phyloP scores from a whole-genome alignment of 345 rosid species.

The Salix koriyanagi region DNA sequence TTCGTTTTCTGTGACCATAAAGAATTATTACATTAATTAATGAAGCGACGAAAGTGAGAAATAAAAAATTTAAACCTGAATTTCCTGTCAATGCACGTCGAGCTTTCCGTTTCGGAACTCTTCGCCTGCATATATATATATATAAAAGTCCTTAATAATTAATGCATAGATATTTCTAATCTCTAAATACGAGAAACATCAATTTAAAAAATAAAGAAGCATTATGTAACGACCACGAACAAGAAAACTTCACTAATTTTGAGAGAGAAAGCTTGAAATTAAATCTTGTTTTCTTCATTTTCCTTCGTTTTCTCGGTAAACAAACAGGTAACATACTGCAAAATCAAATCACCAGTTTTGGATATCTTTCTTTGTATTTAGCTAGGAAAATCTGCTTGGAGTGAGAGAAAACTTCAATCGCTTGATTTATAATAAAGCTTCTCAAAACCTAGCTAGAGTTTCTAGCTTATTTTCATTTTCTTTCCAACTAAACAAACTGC shows the following conservation, averaged over 20 bases:
- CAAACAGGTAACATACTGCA: neutral
- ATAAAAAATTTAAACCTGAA: slow-evolving; percentile 39
- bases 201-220: neutral
- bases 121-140: slow-evolving; percentile 25
- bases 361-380: neutral
- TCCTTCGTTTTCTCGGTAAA: neutral
- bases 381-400: neutral
- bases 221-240: neutral
- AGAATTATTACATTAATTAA: slow-evolving; percentile 5
- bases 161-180: neutral
- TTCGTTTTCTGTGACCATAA: neutral
- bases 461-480: neutral
- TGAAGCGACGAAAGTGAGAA: neutral
- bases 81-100: slow-evolving; percentile 36
- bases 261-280: neutral
- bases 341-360: neutral
- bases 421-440: neutral
- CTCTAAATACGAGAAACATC: neutral
- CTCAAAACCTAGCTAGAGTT: neutral
- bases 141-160: neutral
- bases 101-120: slow-evolving; percentile 44
- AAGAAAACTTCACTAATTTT: neutral
- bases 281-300: neutral
- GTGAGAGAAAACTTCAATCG: neutral
- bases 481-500: neutral